Base-by-base conservation (phyloP, 2,329 filamentous ascomycete genomes). In the Herpotrichia juniperi region DNA sequence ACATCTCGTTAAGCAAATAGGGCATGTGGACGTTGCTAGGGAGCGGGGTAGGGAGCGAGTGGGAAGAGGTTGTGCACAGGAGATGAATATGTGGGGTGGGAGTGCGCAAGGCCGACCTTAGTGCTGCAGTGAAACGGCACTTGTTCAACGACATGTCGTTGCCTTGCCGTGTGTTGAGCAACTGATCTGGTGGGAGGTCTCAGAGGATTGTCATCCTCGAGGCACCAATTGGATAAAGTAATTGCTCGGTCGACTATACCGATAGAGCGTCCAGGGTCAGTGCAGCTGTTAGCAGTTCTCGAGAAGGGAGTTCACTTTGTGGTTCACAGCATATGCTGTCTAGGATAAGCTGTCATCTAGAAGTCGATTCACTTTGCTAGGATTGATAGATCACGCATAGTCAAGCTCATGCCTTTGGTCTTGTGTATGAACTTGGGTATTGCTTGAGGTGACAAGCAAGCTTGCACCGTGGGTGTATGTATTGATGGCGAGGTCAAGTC, bases 41-140 rank as follows among this genome's bases (percentile, higher is more conserved):
- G 16, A 37, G n/a, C 28, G 9, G n/a, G 28, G 28, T n/a, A 9
- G n/a, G 9, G n/a, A 31, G 28, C 28, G 47, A 31, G 16, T 19
- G 40, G n/a, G 43, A 45, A 17, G 10, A 42, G 24, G 45, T 45
- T 16, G 28, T 34, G 46, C 43, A 37, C 28, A 46, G 49, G 43
- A 42, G 39, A 26, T 22, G n/a, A 37, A n/a, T 47, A 49, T 50
- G 37, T 10, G 24, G 19, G 47, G 46, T 56, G 46, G 52, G 21
- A 16, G 46, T 42, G 40, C 37, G 32, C 35, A 35, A 48, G 46
- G 46, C 47, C 26, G 44, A 50, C 31, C 39, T 46, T 21, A 53
- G 46, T 16, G 21, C 35, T 43, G 42, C 40, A 22, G 51, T 54
- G 39, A 16, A 34, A 50, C 42, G 16, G 14, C 3, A 24, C 9